Evolutionary conservation across 768 basidiomycete genomes (phyloP).

Genomic region (Lactarius quietus): DNA sequence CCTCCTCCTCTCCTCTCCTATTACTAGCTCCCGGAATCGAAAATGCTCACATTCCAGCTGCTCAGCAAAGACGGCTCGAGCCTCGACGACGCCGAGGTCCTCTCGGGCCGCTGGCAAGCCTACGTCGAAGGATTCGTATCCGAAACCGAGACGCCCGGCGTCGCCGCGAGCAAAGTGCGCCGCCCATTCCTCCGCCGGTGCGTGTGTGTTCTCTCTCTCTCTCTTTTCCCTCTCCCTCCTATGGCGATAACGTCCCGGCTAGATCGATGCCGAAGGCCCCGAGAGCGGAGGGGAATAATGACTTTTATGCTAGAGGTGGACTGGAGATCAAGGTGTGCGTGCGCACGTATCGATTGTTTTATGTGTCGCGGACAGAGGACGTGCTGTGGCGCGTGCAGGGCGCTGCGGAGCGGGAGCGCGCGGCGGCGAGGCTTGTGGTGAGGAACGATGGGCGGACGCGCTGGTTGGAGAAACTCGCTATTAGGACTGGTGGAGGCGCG

Average conservation of each 20-base stretch:
- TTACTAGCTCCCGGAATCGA: conserved; percentile 68
- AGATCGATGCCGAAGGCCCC: conserved; percentile 38
- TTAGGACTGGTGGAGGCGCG: neutral
- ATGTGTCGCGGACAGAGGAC: conserved; percentile 66
- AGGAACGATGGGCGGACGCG: neutral
- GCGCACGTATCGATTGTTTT: conserved; percentile 78
- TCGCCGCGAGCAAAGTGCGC: conserved; percentile 44
- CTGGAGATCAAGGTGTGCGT: conserved; percentile 86
- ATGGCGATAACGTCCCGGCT: too few species aligned
- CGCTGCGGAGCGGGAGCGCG: conserved; percentile 39
- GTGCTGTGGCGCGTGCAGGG: conserved; percentile 48
- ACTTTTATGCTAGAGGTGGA: conserved; percentile 40
- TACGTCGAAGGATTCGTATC: conserved; percentile 77
- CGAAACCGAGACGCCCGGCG: conserved; percentile 52
- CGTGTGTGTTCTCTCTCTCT: conserved; percentile 44
- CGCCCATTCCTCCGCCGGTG: conserved; percentile 56
- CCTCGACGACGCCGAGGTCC: conserved; percentile 70
- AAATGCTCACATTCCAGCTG: conserved; percentile 66
- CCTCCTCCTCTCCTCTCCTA: too few species aligned
- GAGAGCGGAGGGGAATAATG: neutral
- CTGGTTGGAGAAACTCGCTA: conserved; percentile 9
- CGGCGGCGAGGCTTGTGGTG: conserved; percentile 6
- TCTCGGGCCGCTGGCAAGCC: conserved; percentile 73
- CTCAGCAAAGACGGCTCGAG: conserved; percentile 77
- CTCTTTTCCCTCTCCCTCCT: conserved; percentile 31